Percentiles rank a stretch among this genome's conserved stretches.
phyloP scores from a whole-genome alignment of 805 yeast species.

The Blastobotrys parvus region DNA sequence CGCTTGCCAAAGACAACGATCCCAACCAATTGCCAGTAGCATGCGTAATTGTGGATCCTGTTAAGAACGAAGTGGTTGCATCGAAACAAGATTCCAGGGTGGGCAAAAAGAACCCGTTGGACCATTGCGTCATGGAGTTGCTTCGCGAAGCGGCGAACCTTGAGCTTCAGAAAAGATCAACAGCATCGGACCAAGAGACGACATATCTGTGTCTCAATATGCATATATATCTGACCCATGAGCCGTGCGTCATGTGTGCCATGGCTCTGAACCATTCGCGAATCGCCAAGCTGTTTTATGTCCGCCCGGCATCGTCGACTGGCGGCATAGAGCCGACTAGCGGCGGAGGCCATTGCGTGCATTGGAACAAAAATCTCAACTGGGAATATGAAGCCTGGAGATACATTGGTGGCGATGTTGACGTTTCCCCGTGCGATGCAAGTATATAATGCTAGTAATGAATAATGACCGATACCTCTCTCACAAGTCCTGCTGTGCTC shows the following conservation, averaged over 20 bases:
- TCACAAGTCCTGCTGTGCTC: too few relatives aligned
- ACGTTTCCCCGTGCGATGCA: neutral
- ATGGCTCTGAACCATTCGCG: slow-evolving; percentile 96
- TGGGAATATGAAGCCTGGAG: slow-evolving; percentile 83
- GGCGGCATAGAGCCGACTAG: slow-evolving; percentile 51
- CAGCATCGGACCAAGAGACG: slow-evolving; percentile 10
- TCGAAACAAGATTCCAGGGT: slow-evolving; percentile 34
- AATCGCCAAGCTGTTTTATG: slow-evolving; percentile 56
- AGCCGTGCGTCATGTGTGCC: slow-evolving; percentile 93
- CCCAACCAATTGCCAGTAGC: slow-evolving; percentile 37
- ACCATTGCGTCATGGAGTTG: slow-evolving; percentile 71
- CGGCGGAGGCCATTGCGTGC: slow-evolving; percentile 66
- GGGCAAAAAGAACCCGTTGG: slow-evolving; percentile 39
- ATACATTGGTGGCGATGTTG: slow-evolving; percentile 33
- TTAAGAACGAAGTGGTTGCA: slow-evolving; percentile 33
- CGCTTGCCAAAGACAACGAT: slow-evolving; percentile 18
- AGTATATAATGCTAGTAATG: neutral
- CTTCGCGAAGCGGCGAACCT: slow-evolving; percentile 52
- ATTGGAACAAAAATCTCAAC: slow-evolving; percentile 65
- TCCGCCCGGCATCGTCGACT: slow-evolving; percentile 39
- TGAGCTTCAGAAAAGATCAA: slow-evolving; percentile 38
- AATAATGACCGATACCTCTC: neutral
- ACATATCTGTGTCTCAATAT: slow-evolving; percentile 66
- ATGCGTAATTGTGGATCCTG: slow-evolving; percentile 59
- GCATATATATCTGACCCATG: slow-evolving; percentile 83